Base-by-base conservation (phyloP, 75 land plant species). In the Cunninghamia lanceolata region DNA sequence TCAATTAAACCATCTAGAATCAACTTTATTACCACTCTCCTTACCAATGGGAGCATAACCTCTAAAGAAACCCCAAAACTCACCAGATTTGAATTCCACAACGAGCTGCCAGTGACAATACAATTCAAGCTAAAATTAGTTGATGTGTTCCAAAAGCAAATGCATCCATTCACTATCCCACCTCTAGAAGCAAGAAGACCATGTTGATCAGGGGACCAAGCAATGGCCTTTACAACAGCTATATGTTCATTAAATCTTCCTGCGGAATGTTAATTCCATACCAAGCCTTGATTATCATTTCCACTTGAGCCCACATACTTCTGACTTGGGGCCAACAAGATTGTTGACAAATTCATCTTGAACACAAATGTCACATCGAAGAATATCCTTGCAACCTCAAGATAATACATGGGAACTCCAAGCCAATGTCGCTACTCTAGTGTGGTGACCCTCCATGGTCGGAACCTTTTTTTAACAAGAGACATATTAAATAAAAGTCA, bases 271-370 rank as follows among this genome's bases (percentile, higher is more conserved):
- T 92, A 95, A 84, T 95, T 96, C 99, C 99, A 98, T 9, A 98
- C 95, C 88, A 96, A 89, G 2, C 95, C 96, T 96, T 95, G 96
- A 89, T 98, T 98, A 84, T 98, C 99, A 88, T 98, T 98, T 53
- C 99, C 99, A 40, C 99, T 99, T 46, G 99, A 98, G 86, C 52
- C 99, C 99, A 90, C 99, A 98, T 83, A 96, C 98, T 92, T 98
- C 99, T 50, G 99, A 98, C 89, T 95, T 94, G 85, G 96, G 99
- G 9, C 99, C 99, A 40, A 90, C 93, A 63, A 98, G 92, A 84
- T 94, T 98, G 91, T 92, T 93, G 16, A 94, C 89, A 84, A 89
- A 96, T 77, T 98, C 97, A 77, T 89, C 92, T 19, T 92, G 82
- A 42, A 90, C 96, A 21, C 99, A 95, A 68, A 98, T 87, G 89